Percentiles rank a stretch among this genome's conserved stretches.
These are phyloP conservation scores for Penicillium rolfsii DNA, from an alignment of 2,329 filamentous ascomycete species.

Conservation along the genomic window DNA sequence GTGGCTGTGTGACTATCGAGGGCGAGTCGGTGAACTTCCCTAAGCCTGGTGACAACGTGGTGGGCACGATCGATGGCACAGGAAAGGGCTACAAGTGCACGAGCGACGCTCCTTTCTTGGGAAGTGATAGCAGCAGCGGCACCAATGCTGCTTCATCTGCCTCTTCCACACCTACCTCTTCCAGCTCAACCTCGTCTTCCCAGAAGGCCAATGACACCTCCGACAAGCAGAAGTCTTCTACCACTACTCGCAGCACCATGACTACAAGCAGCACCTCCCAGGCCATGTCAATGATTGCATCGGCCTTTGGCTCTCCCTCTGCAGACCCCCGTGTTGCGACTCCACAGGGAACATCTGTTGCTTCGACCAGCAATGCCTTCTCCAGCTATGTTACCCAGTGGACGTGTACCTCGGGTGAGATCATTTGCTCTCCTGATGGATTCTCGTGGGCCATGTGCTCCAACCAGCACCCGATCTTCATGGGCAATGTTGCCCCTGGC, in stretches of 20 bases:
- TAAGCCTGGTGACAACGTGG: slow-evolving; percentile 62
- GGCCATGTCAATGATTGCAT: slow-evolving; percentile 21
- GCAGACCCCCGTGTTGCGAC: slow-evolving; percentile 14
- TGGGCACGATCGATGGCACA: slow-evolving; percentile 37
- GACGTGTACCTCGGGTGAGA: slow-evolving; percentile 34
- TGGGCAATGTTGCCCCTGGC: slow-evolving; percentile 45
- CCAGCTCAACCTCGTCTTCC: slow-evolving; percentile 1
- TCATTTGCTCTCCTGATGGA: slow-evolving; percentile 40
- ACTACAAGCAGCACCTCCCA: slow-evolving; percentile 3
- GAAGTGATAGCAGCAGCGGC: slow-evolving; percentile 7
- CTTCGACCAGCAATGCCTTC: slow-evolving; percentile 26
- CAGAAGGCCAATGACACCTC: neutral
- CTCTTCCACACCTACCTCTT: neutral
- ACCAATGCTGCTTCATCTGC: slow-evolving; percentile 10
- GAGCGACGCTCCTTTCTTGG: slow-evolving; percentile 37
- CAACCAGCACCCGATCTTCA: slow-evolving; percentile 35
- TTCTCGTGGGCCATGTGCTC: slow-evolving; percentile 41
- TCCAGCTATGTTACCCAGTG: slow-evolving; percentile 18
- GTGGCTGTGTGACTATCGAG: slow-evolving; percentile 60
- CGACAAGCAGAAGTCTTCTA: slow-evolving; percentile 18
- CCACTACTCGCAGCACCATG: slow-evolving; percentile 12
- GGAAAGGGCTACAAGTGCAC: slow-evolving; percentile 43
- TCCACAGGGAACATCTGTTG: slow-evolving; percentile 6
- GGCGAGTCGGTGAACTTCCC: slow-evolving; percentile 66
- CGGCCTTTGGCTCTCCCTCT: slow-evolving; percentile 16